A percentile compares a stretch with the other conserved stretches of the same genome.
phyloP scores from a whole-genome alignment of 805 yeast genomes.

The Cyberlindnera euphorbiiphila region DNA sequence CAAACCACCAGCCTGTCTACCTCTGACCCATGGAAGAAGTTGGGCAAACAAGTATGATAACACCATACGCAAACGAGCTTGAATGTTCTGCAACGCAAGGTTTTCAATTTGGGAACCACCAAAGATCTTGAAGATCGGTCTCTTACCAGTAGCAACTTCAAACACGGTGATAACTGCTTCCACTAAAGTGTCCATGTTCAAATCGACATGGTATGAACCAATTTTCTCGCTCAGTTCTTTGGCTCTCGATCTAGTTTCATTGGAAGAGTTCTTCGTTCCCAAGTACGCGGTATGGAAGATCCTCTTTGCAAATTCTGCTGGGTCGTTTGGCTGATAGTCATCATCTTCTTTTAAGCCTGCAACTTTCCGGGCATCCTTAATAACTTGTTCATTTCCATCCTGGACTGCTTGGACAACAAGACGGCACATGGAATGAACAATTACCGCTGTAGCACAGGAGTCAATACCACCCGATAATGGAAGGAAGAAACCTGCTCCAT shows the following conservation, averaged over 20 bases:
- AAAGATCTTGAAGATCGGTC: constrained; percentile 83
- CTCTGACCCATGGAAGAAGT: constrained; percentile 90
- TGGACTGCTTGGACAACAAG: constrained; percentile 68
- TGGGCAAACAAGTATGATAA: constrained; percentile 91
- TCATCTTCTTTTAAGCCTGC: constrained; percentile 45
- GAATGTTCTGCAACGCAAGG: constrained; percentile 92
- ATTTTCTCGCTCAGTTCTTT: constrained; percentile 66
- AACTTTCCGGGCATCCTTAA: constrained; percentile 67
- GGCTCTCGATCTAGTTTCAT: constrained; percentile 82
- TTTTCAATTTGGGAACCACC: constrained; percentile 94
- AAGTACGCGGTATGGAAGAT: constrained; percentile 89
- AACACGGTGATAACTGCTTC: constrained; percentile 69
- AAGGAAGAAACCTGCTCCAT: constrained; percentile 85
- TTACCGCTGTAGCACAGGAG: constrained; percentile 94
- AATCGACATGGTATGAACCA: constrained; percentile 86
- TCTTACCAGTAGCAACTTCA: constrained; percentile 85
- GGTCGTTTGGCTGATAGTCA: constrained; percentile 65
- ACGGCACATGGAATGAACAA: constrained; percentile 91
- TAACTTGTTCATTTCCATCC: constrained; percentile 71
- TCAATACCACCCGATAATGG: constrained; percentile 98
- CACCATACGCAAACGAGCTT: constrained; percentile 95
- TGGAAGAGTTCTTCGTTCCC: constrained; percentile 94
- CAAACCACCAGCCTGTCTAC: constrained; percentile 62
- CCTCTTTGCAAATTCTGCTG: constrained; percentile 69
- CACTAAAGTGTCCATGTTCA: constrained; percentile 88